Evolutionary conservation across 768 basidiomycete species (phyloP).

Genomic region (Termitomyces sp.): DNA sequence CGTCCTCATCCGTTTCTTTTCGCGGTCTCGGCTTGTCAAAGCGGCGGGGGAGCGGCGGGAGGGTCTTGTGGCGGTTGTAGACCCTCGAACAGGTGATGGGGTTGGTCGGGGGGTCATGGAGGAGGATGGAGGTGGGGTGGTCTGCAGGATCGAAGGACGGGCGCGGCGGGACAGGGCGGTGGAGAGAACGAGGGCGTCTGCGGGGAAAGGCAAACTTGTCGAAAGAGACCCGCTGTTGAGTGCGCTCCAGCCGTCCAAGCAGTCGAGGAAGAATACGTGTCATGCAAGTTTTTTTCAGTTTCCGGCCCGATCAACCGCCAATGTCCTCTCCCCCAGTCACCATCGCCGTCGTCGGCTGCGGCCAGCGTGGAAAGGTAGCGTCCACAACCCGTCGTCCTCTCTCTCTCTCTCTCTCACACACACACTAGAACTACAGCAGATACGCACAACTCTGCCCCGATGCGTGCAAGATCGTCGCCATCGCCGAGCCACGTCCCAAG

Average conservation of each 20-base stretch:
- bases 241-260: constrained; percentile 28
- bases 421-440: constrained; percentile 48
- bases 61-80: constrained; percentile 52
- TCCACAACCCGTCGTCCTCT: neutral
- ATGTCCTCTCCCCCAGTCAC: constrained; percentile 42
- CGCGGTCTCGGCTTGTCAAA: neutral
- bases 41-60: constrained; percentile 40
- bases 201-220: constrained; percentile 19
- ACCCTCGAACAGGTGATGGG: constrained; percentile 44
- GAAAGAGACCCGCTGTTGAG: constrained; percentile 15
- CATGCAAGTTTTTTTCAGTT: constrained; percentile 30
- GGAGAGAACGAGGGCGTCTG: constrained; percentile 23
- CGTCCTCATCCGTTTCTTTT: constrained; percentile 22
- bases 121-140: constrained; percentile 54
- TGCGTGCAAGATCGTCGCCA: constrained; percentile 71
- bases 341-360: constrained; percentile 75
- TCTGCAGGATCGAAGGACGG: constrained; percentile 41
- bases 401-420: neutral
- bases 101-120: constrained; percentile 38
- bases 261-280: constrained; percentile 70
- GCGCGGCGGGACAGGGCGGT: constrained; percentile 25
- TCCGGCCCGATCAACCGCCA: neutral
- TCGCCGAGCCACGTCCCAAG: constrained; percentile 75
- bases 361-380: constrained; percentile 69
- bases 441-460: constrained; percentile 59